These are phyloP conservation scores for Nymphaea thermarum DNA, from an alignment of 164 flowering plant genomes.

Conservation along the genomic window DNA sequence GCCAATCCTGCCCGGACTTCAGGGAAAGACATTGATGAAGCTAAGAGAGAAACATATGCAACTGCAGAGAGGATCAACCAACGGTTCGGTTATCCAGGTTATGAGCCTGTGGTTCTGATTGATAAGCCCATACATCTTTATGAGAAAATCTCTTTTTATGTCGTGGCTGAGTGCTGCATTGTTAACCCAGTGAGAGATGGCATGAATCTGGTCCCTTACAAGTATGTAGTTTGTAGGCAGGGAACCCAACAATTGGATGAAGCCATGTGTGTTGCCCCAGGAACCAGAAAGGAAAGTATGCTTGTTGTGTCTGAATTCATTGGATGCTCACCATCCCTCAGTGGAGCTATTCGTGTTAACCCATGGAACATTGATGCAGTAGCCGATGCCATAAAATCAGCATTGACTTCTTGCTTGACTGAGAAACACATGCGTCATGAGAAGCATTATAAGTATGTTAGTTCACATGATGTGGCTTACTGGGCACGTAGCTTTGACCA, in stretches of 20 bases:
- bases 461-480: slow-evolving; percentile 6
- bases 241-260: background rate
- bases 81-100: background rate
- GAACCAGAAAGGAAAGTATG: background rate
- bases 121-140: background rate
- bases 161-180: slow-evolving; percentile 6
- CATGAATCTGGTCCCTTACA: slow-evolving; percentile 7
- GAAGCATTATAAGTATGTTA: slow-evolving; percentile 5
- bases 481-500: slow-evolving; percentile 6
- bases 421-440: slow-evolving; percentile 9
- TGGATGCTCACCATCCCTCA: slow-evolving; percentile 7
- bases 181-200: slow-evolving; percentile 7
- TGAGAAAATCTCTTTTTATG: slow-evolving; percentile 6
- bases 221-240: slow-evolving; percentile 3
- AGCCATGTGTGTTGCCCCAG: background rate
- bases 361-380: slow-evolving; percentile 9
- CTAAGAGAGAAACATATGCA: background rate
- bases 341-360: slow-evolving; percentile 6
- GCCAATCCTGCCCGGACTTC: slow-evolving; percentile 3
- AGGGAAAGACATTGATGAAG: slow-evolving; percentile 1
- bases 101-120: background rate
- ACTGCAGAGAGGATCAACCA: slow-evolving; percentile 1
- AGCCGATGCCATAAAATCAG: slow-evolving; percentile 3
- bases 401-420: background rate
- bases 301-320: slow-evolving; percentile 7